Base-by-base conservation (phyloP, 1,284 basidiomycete genomes). In the Moesziomyces sp. region DNA sequence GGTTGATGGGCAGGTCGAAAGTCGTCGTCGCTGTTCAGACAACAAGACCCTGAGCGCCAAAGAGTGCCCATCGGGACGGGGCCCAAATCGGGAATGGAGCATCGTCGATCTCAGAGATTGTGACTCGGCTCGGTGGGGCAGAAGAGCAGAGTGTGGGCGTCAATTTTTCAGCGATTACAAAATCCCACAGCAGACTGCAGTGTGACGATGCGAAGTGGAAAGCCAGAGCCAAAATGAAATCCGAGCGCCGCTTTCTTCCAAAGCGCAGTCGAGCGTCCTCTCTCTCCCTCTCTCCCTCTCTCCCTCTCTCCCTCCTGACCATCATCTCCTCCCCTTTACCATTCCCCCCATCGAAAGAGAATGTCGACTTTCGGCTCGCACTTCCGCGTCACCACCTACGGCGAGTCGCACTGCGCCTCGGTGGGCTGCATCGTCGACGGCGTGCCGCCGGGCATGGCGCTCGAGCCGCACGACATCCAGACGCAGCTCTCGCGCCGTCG, bases 361-460 rank as follows among this genome's bases (percentile, higher is more conserved):
- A 98, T 98, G 96, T 97, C 94, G 40, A 92, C 94, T 47, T 98
- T 93, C 85, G 97, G 96, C 46, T 89, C 87, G 21, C 86, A 92
- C 51, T 99, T 93, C 87, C 90, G 94, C 55, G 96, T 99, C 44
- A 95, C 95, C 64, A 99, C 97, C 69, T 99, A 93, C 84, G 97
- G 97, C 74, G 97, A 99, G 87, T 94, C 92, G 67, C 97, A 99
- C 84, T 98, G 97, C 85, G 90, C 93, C 62, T 96, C 93, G 4
- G 96, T 99, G 40, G 97, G 97, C 38, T 94, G 93, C 65, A 98
- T 99, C 86, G 91, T 99, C 81, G 97, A 98, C 84, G 96, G 96
- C 48, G 93, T 93, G 76, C 96, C 97, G 56, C 95, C 97, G 42
- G 96, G 97, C 19, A 87, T 99, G 47, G 87, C 89, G 68, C 88